phyloP scores from a whole-genome alignment of 805 yeast species.

The Komagataella pastoris region DNA sequence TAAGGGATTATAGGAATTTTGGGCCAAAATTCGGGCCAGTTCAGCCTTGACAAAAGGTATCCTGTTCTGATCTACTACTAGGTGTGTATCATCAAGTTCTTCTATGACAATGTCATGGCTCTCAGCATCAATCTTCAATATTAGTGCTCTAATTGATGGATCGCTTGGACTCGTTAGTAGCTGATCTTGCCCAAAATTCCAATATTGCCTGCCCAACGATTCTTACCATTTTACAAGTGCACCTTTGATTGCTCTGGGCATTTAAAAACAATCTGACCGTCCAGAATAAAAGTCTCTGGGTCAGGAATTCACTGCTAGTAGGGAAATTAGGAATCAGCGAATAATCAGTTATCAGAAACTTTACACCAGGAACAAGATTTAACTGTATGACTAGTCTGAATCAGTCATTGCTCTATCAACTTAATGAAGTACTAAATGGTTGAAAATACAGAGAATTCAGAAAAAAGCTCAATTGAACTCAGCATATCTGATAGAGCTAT shows the following conservation, averaged over 20 bases:
- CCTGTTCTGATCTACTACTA: slow-evolving; percentile 66
- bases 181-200: neutral
- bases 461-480: neutral
- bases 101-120: slow-evolving; percentile 56
- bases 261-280: slow-evolving; percentile 2
- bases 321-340: neutral
- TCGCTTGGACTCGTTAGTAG: slow-evolving; percentile 32
- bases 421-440: neutral
- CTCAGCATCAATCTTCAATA: slow-evolving; percentile 68
- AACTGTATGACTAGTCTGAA: neutral
- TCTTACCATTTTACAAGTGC: slow-evolving; percentile 31
- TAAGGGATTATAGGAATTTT: slow-evolving; percentile 75
- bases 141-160: slow-evolving; percentile 84
- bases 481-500: neutral
- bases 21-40: slow-evolving; percentile 59
- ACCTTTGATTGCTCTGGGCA: slow-evolving; percentile 47
- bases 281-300: neutral
- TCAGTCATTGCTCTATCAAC: neutral
- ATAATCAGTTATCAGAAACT: neutral
- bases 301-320: neutral
- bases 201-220: neutral
- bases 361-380: neutral
- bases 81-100: slow-evolving; percentile 87
- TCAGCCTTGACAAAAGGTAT: slow-evolving; percentile 69
- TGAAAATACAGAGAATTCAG: neutral